Base-by-base conservation (phyloP, 495 filamentous ascomycete species). In the Durotheca rogersii region DNA sequence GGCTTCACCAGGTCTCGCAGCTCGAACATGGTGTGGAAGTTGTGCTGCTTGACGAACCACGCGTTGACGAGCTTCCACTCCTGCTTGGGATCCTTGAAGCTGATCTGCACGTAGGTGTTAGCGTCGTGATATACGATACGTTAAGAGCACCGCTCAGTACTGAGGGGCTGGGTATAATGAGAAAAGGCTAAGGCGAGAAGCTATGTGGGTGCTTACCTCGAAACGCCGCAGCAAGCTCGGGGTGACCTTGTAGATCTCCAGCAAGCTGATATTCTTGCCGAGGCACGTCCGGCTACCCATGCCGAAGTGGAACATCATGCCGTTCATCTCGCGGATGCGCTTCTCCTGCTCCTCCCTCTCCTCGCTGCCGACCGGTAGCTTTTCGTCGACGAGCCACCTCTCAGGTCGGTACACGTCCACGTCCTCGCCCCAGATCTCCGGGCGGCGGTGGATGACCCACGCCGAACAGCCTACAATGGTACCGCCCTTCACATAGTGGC, bases 191-290 rank as follows among this genome's bases (percentile, higher is more conserved):
- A 21, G 30, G 35, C 18, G 9, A 6, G 18, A 20, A 1, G 25
- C 14, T 25, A 23, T 14, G 10, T 38, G 20, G 16, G 6, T 31
- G 67, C 73, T 54, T 55, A 77, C 76, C 62, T 88, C 82, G 66
- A 89, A 92, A 47, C 79, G 69, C 47, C 84, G 73, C 55, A 90
- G 72, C 58, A 90, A 72, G 44, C 77, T 86, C 31, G 88, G 86
- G 41, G 90, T 81, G 45, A 91, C 59, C 72, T 91, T 90, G 53
- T 88, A 87, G 41, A 90, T 84, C 75, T 91, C 87, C 65, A 90
- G 52, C 67, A 86, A 62, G 42, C 80, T 81, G 46, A 90, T 83
- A 56, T 90, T 90, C 70, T 81, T 84, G 37, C 82, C 81, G 57
- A 85, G 82, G 50, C 82, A 85, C n/a, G 78, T 83, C 53, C 81